These are phyloP conservation scores for Chionographis japonica DNA, from an alignment of 106 monocot genomes.

Conservation along the genomic window DNA sequence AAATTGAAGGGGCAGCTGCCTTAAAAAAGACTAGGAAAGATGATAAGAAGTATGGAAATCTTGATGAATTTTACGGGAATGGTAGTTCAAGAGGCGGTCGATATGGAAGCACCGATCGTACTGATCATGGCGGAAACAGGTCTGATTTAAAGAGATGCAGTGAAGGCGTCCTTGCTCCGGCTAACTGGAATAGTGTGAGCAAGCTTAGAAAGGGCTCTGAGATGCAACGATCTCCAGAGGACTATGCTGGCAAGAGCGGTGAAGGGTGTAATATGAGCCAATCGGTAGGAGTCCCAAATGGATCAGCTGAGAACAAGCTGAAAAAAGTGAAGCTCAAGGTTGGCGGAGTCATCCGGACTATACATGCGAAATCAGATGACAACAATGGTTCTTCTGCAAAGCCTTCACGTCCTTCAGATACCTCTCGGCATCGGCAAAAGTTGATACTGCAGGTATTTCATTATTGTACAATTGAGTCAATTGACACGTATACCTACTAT, in stretches of 20 bases:
- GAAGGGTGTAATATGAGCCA: constrained; percentile 1
- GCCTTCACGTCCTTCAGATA: constrained; percentile 30
- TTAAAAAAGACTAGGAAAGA: constrained; percentile 33
- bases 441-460: constrained; percentile 36
- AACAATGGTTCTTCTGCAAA: constrained; percentile 17
- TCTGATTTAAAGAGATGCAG: constrained; percentile 32
- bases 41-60: constrained; percentile 24
- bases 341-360: constrained; percentile 61
- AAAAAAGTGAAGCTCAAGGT: constrained; percentile 75
- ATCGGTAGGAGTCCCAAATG: constrained; percentile 9
- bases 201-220: constrained; percentile 25
- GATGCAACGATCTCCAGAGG: constrained; percentile 13
- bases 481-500: too few relatives aligned
- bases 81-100: constrained; percentile 20
- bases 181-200: constrained; percentile 30
- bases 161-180: constrained; percentile 30
- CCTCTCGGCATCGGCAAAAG: constrained; percentile 33
- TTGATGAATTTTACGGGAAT: constrained; percentile 23
- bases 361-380: constrained; percentile 52
- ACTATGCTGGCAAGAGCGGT: constrained; percentile 2
- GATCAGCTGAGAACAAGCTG: constrained; percentile 39
- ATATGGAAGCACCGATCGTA: constrained; percentile 14
- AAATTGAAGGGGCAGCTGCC: constrained; percentile 24
- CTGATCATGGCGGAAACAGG: constrained; percentile 2
- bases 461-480: not conserved